A percentile compares a stretch with the other conserved stretches of the same genome.
These are phyloP conservation scores for Decorospora gaudefroyi DNA, from an alignment of 2,329 filamentous ascomycete genomes.

Conservation along the genomic window DNA sequence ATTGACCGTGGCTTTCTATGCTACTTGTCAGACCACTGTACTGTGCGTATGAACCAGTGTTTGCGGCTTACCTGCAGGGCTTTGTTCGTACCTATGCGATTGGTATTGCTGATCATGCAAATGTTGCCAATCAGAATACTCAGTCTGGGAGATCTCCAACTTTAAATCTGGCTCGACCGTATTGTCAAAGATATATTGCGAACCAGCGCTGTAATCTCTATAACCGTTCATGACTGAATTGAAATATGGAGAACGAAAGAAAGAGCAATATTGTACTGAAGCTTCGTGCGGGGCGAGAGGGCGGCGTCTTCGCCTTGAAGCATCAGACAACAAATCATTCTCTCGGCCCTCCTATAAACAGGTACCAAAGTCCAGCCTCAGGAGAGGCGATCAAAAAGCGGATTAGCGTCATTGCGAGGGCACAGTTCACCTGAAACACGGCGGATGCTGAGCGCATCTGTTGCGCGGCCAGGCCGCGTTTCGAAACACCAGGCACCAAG, in stretches of 20 bases:
- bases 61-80: neutral
- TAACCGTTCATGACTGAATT: constrained; percentile 17
- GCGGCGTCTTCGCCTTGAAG: neutral
- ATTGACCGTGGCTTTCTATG: constrained; percentile 17
- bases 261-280: neutral
- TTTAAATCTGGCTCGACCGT: neutral
- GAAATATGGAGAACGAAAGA: neutral
- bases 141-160: neutral
- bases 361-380: constrained; percentile 2
- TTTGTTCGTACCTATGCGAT: neutral
- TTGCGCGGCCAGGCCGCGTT: constrained; percentile 26
- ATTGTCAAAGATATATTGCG: constrained; percentile 11
- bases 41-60: neutral
- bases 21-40: neutral
- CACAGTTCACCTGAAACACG: constrained; percentile 38
- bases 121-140: constrained; percentile 1
- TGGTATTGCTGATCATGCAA: neutral
- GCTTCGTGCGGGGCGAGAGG: neutral
- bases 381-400: neutral
- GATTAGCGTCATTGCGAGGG: constrained; percentile 17
- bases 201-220: constrained; percentile 14
- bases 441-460: constrained; percentile 10
- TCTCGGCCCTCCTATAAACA: constrained; percentile 1
- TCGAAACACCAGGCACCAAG: constrained; percentile 21
- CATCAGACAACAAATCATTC: neutral